A percentile compares a stretch with the other conserved stretches of the same genome.
Conservation (phyloP, 2,329 filamentous ascomycete genomes). For the Neoscytalidium dimidiatum region DNA sequence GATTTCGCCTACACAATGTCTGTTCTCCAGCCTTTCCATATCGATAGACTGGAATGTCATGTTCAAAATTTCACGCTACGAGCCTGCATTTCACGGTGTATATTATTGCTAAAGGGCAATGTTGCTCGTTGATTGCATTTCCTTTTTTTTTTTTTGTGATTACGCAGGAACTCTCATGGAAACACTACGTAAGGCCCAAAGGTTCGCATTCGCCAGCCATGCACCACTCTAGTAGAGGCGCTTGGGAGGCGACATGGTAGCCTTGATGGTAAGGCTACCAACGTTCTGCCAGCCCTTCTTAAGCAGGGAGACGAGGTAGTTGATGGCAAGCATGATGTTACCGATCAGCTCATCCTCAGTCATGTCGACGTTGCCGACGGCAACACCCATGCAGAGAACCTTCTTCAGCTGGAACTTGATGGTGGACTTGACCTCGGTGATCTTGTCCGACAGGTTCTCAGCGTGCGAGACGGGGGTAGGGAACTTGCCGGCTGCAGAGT, state of each 20-base stretch:
- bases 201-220: slow-evolving; percentile 4
- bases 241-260: slow-evolving; percentile 98
- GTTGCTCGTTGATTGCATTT: background rate
- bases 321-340: slow-evolving; percentile 99
- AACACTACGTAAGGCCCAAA: slow-evolving; percentile 16
- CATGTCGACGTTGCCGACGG: slow-evolving; percentile 98
- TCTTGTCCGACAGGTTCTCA: slow-evolving; percentile 91
- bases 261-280: slow-evolving; percentile 99
- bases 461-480: slow-evolving; percentile 95
- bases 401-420: slow-evolving; percentile 99
- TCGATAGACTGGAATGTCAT: too few relatives aligned
- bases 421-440: slow-evolving; percentile 99
- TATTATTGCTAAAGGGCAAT: background rate
- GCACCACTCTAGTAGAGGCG: slow-evolving; percentile 78
- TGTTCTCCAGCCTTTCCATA: too few relatives aligned
- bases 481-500: slow-evolving; percentile 88
- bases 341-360: slow-evolving; percentile 90
- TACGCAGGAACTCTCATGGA: slow-evolving; percentile 1
- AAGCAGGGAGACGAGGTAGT: slow-evolving; percentile 98
- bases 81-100: background rate
- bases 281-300: slow-evolving; percentile 99
- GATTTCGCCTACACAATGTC: too few relatives aligned
- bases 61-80: background rate
- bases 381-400: slow-evolving; percentile 99
- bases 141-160: slow-evolving; percentile 8